Base-by-base conservation (phyloP, 192 early-diverging fungal genomes). In the Gryganskiella cystojenkinii region DNA sequence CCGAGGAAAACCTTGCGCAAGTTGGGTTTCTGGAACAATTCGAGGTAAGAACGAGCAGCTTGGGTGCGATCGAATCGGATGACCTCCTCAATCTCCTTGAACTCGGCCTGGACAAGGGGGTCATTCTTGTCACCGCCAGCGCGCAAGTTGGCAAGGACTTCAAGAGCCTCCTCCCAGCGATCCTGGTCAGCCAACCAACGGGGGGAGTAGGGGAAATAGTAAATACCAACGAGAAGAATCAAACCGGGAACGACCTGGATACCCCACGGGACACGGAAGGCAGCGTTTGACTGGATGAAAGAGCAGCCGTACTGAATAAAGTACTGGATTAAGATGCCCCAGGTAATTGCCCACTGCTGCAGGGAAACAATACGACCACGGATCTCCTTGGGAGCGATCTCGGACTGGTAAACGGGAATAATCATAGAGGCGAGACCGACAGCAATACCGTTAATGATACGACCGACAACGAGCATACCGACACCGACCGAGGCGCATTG, bases 281-380 rank as follows among this genome's bases (percentile, higher is more conserved):
- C 81, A 40, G 84, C 83, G 61, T 83, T 63, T 22, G 61, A 50
- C 19, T 70, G 35, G 24, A 81, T 63, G 31, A 58, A 71, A 33
- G 71, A 72, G 45, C 73, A 74, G n/a, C 76, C 89, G 66, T 88
- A 90, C 40, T 89, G 81, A 35, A 90, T 80, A 60, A 86, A 83
- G 66, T 82, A 90, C 25, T 88, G 78, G 35, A 90, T 70, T 27
- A 82, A 72, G 24, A 88, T 87, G 2, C 90, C 96, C 87, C 93
- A 92, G 42, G 96, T 97, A 82, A 97, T 96, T 67, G 93, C 90
- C 84, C 93, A 92, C 79, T 97, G 96, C 63, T 96, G 91, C 42
- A 96, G 80, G 31, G 92, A 88, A 22, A 94, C 90, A 27, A 96
- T 85, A 13, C 92, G 90, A 25, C 95, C 95, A 70, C 95, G 92